Conservation (phyloP, 1,284 basidiomycete genomes). For the Rhodotorula sp. region DNA sequence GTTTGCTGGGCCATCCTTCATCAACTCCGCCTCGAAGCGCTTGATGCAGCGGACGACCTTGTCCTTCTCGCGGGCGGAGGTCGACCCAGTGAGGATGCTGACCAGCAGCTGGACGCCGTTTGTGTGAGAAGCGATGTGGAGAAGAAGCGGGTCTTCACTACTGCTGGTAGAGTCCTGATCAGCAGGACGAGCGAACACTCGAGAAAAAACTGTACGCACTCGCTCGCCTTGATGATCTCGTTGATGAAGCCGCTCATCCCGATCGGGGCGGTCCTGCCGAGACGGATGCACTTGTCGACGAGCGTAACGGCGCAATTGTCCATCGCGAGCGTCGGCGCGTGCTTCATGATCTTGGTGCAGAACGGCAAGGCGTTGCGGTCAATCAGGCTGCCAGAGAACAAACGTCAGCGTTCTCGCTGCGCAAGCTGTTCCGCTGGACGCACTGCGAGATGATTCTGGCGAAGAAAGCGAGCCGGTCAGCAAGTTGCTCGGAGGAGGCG, state of each 20-base stretch:
- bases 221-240: neutral
- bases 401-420: too few species aligned
- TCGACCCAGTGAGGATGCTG: constrained; percentile 7
- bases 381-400: constrained; percentile 14
- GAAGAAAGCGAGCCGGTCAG: neutral
- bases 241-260: constrained; percentile 7
- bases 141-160: neutral
- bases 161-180: neutral
- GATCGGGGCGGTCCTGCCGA: neutral
- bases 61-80: neutral
- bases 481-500: neutral
- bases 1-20: neutral
- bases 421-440: neutral
- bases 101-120: constrained; percentile 25
- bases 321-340: constrained; percentile 10
- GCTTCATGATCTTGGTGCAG: constrained; percentile 14
- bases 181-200: too few species aligned
- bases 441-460: constrained; percentile 18
- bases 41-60: constrained; percentile 8
- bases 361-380: constrained; percentile 26
- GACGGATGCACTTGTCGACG: constrained; percentile 23
- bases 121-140: constrained; percentile 17
- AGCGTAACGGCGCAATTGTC: constrained; percentile 27
- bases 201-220: neutral
- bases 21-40: neutral